Evolutionary conservation across 208 protist species (phyloP), one percentile per base, ranked within the genome.

Genomic region (Trypanosoma platydactyli): DNA sequence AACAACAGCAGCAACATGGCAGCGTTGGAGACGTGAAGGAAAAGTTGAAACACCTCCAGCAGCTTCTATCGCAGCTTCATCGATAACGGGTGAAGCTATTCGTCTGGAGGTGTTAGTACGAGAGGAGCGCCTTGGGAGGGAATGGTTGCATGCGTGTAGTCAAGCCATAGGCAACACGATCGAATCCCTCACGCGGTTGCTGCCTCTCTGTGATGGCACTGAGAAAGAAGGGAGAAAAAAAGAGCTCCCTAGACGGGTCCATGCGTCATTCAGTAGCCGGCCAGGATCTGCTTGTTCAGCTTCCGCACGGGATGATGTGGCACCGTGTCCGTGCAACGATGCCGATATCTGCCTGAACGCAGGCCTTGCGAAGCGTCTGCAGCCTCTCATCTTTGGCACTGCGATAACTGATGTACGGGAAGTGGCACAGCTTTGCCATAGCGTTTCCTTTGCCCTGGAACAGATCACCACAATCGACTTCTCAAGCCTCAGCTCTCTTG

Each of bases 381-480:
- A 83, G 20, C 75, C 79, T 46, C 50, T 77, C 2, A 41, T 74
- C 0, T 73, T 94, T 25, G 53, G 66, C 48, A 71, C 59, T 7
- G 79, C 71, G 7, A 62, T 81, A n/a, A 33, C 25, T 7, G 66
- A 79, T 68, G 54, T 63, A 1, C 24, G 46, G n/a, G 66, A 73
- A 0, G 78, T 80, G 1, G 62, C 69, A 16, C 86, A 83, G 50
- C 73, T 73, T 57, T 80, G 88, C 18, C 71, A 74, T 40, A 59
- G 58, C 3, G 29, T 91, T 6, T 76, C 71, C 29, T 86, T 92
- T 56, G 80, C 84, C 3, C 65, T 95, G 3, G 89, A 92, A 29
- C 51, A 80, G 11, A 63, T 95, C 13, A 22, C 65, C 29, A 25
- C 54, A 5, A 70, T 94, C 5, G 79, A 88, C 50, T 86, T 80